Conservation (phyloP, 495 filamentous ascomycete species). For the Aspergillus sparsus region DNA sequence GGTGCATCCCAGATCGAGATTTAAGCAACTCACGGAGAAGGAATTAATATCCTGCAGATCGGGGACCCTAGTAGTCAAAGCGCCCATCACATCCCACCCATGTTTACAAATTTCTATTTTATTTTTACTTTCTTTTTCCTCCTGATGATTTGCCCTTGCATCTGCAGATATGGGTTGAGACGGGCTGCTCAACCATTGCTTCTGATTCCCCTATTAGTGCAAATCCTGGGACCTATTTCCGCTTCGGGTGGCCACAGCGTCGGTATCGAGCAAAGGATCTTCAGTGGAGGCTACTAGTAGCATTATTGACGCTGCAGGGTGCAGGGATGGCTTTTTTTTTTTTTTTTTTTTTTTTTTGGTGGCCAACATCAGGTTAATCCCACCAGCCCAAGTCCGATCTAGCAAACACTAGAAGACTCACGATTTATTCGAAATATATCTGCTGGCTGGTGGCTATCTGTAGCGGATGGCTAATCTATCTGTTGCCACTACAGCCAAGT, state of each 20-base stretch:
- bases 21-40: not conserved
- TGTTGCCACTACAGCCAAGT: no score
- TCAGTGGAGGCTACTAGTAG: slow-evolving; percentile 2
- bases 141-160: no score
- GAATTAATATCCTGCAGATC: slow-evolving; percentile 3
- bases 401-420: no score
- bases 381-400: no score
- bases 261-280: not conserved
- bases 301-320: not conserved
- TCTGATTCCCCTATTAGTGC: not conserved
- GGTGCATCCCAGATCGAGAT: not conserved
- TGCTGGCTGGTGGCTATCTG: no score
- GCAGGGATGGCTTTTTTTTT: not conserved
- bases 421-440: no score
- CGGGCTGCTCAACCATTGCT: no score
- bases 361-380: not conserved
- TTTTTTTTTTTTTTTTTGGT: not conserved
- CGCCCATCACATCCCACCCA: not conserved
- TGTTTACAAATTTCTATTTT: not conserved
- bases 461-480: no score
- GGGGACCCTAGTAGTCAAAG: not conserved
- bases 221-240: slow-evolving; percentile 3
- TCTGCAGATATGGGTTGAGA: no score
- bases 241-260: not conserved
- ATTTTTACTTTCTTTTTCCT: no score